These are phyloP conservation scores for Pleurotus tuber-regium DNA, from an alignment of 768 basidiomycete genomes.

Conservation along the genomic window DNA sequence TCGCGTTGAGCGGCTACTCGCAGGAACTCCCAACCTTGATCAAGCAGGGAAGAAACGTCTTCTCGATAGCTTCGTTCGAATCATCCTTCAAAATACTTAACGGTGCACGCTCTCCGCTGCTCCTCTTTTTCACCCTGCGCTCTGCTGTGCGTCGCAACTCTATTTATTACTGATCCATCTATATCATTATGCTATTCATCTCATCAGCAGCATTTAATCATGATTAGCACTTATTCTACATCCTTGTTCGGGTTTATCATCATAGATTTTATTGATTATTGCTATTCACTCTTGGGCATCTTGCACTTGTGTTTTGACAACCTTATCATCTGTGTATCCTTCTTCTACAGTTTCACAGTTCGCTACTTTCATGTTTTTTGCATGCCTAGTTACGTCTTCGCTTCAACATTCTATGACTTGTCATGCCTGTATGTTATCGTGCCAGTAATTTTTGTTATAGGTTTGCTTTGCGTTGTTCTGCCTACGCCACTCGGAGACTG, in stretches of 20 bases:
- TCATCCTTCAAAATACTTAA: constrained; percentile 54
- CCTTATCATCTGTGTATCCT: neutral
- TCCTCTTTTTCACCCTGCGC: neutral
- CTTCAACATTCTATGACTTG: neutral
- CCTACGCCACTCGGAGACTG: neutral
- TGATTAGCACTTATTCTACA: neutral
- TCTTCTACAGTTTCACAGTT: constrained; percentile 3
- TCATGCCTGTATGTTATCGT: constrained; percentile 7
- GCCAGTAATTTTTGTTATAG: constrained; percentile 5
- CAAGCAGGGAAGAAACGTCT: constrained; percentile 49
- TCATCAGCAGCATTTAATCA: neutral
- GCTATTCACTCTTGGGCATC: constrained; percentile 1
- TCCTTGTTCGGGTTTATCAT: constrained; percentile 1
- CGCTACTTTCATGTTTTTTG: constrained; percentile 4
- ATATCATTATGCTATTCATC: neutral
- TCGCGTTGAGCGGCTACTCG: constrained; percentile 60
- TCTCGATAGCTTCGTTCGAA: constrained; percentile 57
- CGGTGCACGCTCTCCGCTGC: neutral
- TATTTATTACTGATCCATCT: constrained; percentile 3
- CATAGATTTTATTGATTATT: constrained; percentile 10
- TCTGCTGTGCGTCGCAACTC: neutral
- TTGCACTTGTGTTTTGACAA: constrained; percentile 1
- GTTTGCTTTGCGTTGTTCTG: neutral
- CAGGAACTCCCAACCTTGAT: constrained; percentile 41
- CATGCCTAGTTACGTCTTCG: neutral